phyloP scores from a whole-genome alignment of 495 filamentous ascomycete genomes.

The Annulohypoxylon maeteangense region DNA sequence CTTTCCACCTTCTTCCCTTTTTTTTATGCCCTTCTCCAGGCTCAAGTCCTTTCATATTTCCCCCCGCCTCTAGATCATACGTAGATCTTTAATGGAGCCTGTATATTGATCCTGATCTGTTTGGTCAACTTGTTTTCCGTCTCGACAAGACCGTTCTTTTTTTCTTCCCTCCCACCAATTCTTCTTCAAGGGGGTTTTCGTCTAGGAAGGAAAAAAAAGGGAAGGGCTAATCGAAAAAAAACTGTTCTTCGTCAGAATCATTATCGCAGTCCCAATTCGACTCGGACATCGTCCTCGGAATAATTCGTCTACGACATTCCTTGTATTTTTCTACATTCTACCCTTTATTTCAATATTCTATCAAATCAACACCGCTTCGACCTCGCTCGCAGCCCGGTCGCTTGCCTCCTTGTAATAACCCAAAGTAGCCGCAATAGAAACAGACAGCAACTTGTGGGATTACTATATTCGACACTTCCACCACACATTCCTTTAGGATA shows the following conservation, averaged over 20 bases:
- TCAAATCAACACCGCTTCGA: constrained; percentile 30
- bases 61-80: constrained; percentile 52
- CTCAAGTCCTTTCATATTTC: constrained; percentile 48
- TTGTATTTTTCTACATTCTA: constrained; percentile 36
- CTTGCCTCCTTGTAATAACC: constrained; percentile 41
- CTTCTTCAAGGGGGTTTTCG: constrained; percentile 46
- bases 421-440: constrained; percentile 25
- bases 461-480: constrained; percentile 34
- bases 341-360: constrained; percentile 35
- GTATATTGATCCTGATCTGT: constrained; percentile 59
- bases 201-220: constrained; percentile 35
- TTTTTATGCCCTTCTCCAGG: constrained; percentile 52
- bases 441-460: constrained; percentile 24
- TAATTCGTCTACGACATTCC: constrained; percentile 35
- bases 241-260: constrained; percentile 28
- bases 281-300: constrained; percentile 35
- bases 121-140: constrained; percentile 44
- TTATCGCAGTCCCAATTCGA: constrained; percentile 36
- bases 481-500: constrained; percentile 35
- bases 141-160: constrained; percentile 42
- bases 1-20: constrained; percentile 50
- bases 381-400: constrained; percentile 31
- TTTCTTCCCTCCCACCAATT: constrained; percentile 49
- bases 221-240: constrained; percentile 36
- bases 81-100: constrained; percentile 69